Base-by-base conservation (phyloP, 2,329 filamentous ascomycete species). In the Trichoderma sp. region DNA sequence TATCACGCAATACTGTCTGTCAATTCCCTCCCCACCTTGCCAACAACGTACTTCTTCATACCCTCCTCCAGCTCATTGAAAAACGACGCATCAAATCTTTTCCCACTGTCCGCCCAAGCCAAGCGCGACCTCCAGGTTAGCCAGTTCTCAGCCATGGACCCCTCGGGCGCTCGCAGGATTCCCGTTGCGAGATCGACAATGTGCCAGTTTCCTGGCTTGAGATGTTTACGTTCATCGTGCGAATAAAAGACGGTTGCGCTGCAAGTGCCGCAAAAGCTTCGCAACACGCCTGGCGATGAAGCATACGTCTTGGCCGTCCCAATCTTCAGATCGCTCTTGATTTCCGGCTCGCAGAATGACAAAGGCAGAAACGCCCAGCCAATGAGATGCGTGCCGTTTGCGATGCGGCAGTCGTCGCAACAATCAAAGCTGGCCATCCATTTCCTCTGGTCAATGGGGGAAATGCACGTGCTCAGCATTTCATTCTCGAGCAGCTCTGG, bases 221-320 rank as follows among this genome's bases (percentile, higher is more conserved):
- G 71, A 10, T 76, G 75, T 5, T 72, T 75, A 46, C 78, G 73
- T 0, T 72, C 69, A 3, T 76, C 75, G 28, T 70, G 70, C 4
- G 75, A 73, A 59, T 74, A 81, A 60, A 84, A 81, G 14, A 82
- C 75, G 0, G 80, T 84, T 3, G 84, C 83, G 2, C 83, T 82
- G 59, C 84, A 86, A 2, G 71, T 74, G 2, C 81, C 79, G 69
- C 84, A 86, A 70, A 85, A 85, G 0, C 78, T 79, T 16, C 82
- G 78, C 28, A 77, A 68, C n/a, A 80, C 79, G 0, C 75, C 76
- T 13, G 77, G 72, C 1, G 81, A 83, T 2, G 81, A 83, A 4
- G 70, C 70, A 69, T 80, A 85, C 8, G 78, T 78, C 73, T 80
- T 82, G n/a, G 81, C 72, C 2, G 82, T 84, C n/a, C 83, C 83